phyloP scores from a whole-genome alignment of 257 asterid genomes.

The Lycium ferocissimum region DNA sequence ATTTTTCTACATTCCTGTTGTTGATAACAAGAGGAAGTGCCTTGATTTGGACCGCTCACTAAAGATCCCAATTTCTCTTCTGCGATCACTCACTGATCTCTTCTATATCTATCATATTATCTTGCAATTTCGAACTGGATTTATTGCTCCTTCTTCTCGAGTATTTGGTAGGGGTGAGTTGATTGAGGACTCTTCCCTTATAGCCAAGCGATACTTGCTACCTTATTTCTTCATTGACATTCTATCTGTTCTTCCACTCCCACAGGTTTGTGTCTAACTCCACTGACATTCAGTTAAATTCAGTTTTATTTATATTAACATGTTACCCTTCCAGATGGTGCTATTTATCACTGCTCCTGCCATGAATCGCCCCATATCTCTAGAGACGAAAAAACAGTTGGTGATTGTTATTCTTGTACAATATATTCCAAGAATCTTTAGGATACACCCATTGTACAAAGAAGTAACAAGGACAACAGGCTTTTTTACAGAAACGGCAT shows the following conservation, averaged over 20 bases:
- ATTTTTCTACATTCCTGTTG: too few relatives aligned
- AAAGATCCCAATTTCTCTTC: slow-evolving; percentile 54
- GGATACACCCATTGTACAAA: slow-evolving; percentile 58
- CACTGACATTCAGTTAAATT: slow-evolving; percentile 34
- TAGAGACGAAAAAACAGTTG: slow-evolving; percentile 48
- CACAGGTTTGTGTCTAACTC: slow-evolving; percentile 42
- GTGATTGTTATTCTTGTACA: slow-evolving; percentile 48
- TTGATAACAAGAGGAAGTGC: slow-evolving; percentile 38
- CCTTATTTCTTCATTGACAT: slow-evolving; percentile 61
- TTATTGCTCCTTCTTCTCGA: slow-evolving; percentile 58
- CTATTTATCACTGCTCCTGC: slow-evolving; percentile 44
- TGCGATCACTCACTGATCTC: slow-evolving; percentile 61
- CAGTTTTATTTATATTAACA: slow-evolving; percentile 31
- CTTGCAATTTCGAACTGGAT: slow-evolving; percentile 68
- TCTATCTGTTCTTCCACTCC: background rate
- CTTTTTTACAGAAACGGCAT: slow-evolving; percentile 61
- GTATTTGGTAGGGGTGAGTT: slow-evolving; percentile 76
- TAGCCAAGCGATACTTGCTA: slow-evolving; percentile 57
- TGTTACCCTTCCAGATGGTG: slow-evolving; percentile 37
- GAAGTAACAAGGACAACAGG: slow-evolving; percentile 67
- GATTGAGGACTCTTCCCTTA: slow-evolving; percentile 54
- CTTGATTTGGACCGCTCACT: slow-evolving; percentile 50
- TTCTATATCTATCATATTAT: slow-evolving; percentile 61
- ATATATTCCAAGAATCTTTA: slow-evolving; percentile 56
- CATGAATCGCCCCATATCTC: slow-evolving; percentile 46